A percentile compares a stretch with the other conserved stretches of the same genome.
Evolutionary conservation across 208 protist species (phyloP).

Genomic region (Crithidia expoeki): DNA sequence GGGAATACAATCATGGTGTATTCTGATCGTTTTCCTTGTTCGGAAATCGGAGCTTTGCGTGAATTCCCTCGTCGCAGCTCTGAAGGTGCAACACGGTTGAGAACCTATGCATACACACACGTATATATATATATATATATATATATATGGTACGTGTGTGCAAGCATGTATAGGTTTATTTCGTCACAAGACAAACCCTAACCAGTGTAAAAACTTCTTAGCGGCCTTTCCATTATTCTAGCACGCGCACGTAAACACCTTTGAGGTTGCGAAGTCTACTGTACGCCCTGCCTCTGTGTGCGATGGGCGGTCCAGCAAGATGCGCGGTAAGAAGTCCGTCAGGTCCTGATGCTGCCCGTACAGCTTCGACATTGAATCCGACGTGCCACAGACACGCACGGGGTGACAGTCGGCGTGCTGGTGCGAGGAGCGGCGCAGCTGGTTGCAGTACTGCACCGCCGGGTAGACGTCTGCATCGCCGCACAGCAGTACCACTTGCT

Average conservation of each 20-base stretch:
- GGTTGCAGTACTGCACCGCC: conserved; percentile 82
- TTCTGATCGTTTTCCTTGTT: no score
- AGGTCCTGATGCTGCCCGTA: conserved; percentile 85
- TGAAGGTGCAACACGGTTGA: no score
- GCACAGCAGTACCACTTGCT: conserved; percentile 86
- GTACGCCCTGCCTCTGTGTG: conserved; percentile 65
- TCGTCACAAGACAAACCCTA: no score
- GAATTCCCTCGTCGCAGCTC: no score
- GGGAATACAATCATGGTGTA: no score
- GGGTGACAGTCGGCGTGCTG: conserved; percentile 44
- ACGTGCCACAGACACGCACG: conserved; percentile 83
- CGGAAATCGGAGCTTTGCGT: no score
- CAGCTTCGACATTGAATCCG: conserved; percentile 67
- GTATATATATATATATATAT: neutral
- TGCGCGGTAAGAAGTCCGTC: conserved; percentile 82
- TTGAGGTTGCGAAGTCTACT: conserved; percentile 60
- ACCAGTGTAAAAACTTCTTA: neutral
- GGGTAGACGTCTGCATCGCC: conserved; percentile 83
- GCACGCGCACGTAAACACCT: conserved; percentile 31
- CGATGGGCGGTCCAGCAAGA: conserved; percentile 64
- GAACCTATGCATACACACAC: neutral
- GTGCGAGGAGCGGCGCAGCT: conserved; percentile 43
- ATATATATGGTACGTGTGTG: no score
- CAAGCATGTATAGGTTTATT: neutral
- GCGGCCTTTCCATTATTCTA: neutral